A percentile compares a stretch with the other conserved stretches of the same genome.
phyloP scores from a whole-genome alignment of 805 yeast species.

The Sporopachydermia quercuum region DNA sequence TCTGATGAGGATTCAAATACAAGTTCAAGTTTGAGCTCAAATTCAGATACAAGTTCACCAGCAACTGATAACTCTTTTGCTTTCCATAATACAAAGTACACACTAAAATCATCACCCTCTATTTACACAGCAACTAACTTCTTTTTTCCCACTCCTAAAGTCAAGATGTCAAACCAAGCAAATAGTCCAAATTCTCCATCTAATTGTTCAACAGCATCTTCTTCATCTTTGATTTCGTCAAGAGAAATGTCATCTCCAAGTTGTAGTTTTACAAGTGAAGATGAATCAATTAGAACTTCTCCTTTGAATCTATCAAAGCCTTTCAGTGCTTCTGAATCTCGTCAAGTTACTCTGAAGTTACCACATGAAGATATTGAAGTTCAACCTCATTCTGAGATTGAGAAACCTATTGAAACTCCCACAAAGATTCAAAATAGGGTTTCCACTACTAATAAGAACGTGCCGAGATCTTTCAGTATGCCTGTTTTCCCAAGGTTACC shows the following conservation, averaged over 20 bases:
- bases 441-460: too few relatives aligned
- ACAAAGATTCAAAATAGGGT: neutral
- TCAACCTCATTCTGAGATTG: neutral
- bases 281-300: neutral
- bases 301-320: neutral
- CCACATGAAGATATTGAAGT: neutral
- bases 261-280: neutral
- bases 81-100: too few relatives aligned
- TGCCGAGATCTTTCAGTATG: too few relatives aligned
- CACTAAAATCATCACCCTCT: neutral
- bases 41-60: too few relatives aligned
- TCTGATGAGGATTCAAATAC: too few relatives aligned
- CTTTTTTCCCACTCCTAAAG: neutral
- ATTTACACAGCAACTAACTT: neutral
- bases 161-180: neutral
- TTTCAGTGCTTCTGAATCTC: neutral
- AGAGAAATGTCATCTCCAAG: too few relatives aligned
- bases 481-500: neutral
- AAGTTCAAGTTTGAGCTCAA: too few relatives aligned
- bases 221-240: neutral
- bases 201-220: neutral
- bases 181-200: too few relatives aligned
- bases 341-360: neutral
- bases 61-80: too few relatives aligned
- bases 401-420: neutral